Evolutionary conservation across 2,329 filamentous ascomycete genomes (phyloP).

Genomic region (Colletotrichum trifolii): DNA sequence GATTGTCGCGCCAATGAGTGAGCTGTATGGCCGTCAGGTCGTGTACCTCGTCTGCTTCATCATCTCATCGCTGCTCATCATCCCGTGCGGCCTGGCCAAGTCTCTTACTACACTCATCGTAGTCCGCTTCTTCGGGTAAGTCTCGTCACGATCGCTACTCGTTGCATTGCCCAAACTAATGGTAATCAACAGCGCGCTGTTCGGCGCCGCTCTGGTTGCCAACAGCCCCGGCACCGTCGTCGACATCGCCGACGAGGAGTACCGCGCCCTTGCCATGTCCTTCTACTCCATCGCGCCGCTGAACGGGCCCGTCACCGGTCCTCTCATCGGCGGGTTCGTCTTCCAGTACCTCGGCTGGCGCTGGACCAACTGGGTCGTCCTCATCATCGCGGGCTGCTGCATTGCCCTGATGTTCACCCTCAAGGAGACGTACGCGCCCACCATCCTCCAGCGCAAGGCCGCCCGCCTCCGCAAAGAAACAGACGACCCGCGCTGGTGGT

Average conservation of each 20-base stretch:
- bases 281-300: slow-evolving; percentile 87
- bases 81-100: slow-evolving; percentile 77
- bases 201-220: slow-evolving; percentile 82
- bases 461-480: slow-evolving; percentile 73
- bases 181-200: slow-evolving; percentile 53
- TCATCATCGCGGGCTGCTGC: slow-evolving; percentile 76
- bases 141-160: slow-evolving; percentile 41
- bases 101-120: slow-evolving; percentile 77
- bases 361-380: slow-evolving; percentile 85
- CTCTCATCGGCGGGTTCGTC: slow-evolving; percentile 84
- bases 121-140: slow-evolving; percentile 77
- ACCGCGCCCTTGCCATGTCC: slow-evolving; percentile 84
- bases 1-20: slow-evolving; percentile 78
- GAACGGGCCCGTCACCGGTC: slow-evolving; percentile 72
- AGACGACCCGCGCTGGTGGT: slow-evolving; percentile 80
- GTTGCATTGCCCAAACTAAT: background rate
- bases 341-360: slow-evolving; percentile 84
- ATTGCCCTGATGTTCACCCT: slow-evolving; percentile 69
- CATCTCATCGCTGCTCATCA: slow-evolving; percentile 74
- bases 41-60: slow-evolving; percentile 76
- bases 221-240: slow-evolving; percentile 86
- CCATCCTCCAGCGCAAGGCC: slow-evolving; percentile 75
- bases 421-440: slow-evolving; percentile 82
- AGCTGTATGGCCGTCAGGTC: slow-evolving; percentile 74
- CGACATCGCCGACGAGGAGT: slow-evolving; percentile 84